Conservation (phyloP, 2,329 filamentous ascomycete species). For the Hortaea sp. region DNA sequence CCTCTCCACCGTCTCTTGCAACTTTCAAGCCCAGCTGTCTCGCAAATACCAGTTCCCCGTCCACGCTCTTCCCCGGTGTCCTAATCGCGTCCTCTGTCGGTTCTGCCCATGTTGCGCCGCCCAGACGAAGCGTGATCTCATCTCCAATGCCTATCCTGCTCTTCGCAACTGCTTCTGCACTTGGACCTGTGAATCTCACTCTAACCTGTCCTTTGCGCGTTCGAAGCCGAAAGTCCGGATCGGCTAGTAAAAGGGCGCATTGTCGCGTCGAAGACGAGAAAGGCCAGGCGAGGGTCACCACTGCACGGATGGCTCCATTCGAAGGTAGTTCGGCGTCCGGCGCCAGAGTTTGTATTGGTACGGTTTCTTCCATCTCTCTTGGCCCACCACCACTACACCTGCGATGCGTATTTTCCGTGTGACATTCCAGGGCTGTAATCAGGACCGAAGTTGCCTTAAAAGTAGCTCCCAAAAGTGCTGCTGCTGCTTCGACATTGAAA, state of each 20-base stretch:
- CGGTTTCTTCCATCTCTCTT: conserved; percentile 6
- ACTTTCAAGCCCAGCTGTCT: conserved; percentile 27
- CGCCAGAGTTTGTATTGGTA: conserved; percentile 21
- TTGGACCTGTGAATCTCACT: conserved; percentile 60
- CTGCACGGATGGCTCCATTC: conserved; percentile 46
- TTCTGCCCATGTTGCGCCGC: conserved; percentile 53
- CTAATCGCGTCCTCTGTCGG: conserved; percentile 42
- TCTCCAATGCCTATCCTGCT: conserved; percentile 69
- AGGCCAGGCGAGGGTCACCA: conserved; percentile 82
- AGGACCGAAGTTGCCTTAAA: too few species aligned
- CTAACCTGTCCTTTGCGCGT: conserved; percentile 70
- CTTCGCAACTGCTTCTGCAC: conserved; percentile 58
- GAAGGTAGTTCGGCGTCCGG: conserved; percentile 14
- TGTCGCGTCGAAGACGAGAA: conserved; percentile 69
- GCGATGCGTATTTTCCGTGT: not conserved
- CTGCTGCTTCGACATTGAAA: too few species aligned
- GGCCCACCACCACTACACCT: not conserved
- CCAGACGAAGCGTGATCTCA: conserved; percentile 57
- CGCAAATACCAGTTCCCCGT: conserved; percentile 46
- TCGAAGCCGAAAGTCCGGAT: conserved; percentile 73
- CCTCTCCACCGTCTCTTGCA: conserved; percentile 10
- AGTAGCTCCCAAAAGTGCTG: too few species aligned
- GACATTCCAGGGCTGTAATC: too few species aligned
- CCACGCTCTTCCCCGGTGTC: conserved; percentile 47
- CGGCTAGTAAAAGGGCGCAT: conserved; percentile 70